These are phyloP conservation scores for Monosporozyma servazzii DNA, from an alignment of 805 yeast species.

Conservation along the genomic window DNA sequence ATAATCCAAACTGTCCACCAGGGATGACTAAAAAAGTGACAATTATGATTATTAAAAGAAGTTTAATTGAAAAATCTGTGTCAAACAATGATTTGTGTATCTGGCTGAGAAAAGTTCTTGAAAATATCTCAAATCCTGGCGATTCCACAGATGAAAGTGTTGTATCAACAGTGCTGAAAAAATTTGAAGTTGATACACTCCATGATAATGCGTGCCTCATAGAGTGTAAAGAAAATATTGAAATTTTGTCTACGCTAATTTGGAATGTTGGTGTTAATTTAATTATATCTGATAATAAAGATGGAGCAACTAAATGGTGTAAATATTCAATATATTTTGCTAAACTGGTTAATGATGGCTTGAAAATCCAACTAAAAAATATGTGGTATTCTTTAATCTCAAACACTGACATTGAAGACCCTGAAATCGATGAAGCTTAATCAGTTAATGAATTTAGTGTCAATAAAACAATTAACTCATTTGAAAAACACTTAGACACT, in stretches of 20 bases:
- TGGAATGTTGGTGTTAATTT: constrained; percentile 34
- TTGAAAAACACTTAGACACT: background rate
- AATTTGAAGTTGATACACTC: background rate
- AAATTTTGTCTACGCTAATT: constrained; percentile 30
- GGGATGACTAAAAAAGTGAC: constrained; percentile 14
- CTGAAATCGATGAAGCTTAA: background rate
- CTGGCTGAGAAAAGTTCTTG: constrained; percentile 26
- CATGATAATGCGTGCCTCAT: background rate
- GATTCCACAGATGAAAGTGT: background rate
- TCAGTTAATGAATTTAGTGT: background rate
- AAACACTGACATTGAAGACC: constrained; percentile 1
- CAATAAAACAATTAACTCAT: no score
- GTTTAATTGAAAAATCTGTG: constrained; percentile 9
- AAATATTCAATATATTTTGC: constrained; percentile 22
- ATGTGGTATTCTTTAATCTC: constrained; percentile 26
- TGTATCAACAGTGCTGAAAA: background rate
- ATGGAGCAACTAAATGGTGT: constrained; percentile 25
- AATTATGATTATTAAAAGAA: constrained; percentile 16
- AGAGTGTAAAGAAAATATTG: constrained; percentile 24
- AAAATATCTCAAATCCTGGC: background rate
- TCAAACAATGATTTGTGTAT: constrained; percentile 17
- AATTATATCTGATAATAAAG: constrained; percentile 17
- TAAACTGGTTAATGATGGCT: constrained; percentile 19
- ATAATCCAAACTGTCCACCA: constrained; percentile 7
- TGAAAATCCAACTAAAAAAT: constrained; percentile 17